Percentiles rank a stretch among this genome's conserved stretches.
phyloP scores from a whole-genome alignment of 441 rosid genomes.

The Melastoma candidum region DNA sequence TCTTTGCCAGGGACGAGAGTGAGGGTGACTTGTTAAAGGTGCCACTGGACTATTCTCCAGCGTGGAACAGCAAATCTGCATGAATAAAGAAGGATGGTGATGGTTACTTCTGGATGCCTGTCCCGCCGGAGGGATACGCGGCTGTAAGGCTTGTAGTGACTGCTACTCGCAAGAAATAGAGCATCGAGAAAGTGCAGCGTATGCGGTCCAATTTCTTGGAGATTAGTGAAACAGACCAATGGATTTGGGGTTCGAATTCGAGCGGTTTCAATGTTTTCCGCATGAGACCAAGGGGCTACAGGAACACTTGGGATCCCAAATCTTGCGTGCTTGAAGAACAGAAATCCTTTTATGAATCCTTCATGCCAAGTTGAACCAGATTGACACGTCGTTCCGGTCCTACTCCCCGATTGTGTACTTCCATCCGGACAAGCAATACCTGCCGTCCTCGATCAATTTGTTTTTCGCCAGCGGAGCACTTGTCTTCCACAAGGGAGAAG shows the following conservation, averaged over 20 bases:
- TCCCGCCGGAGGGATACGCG: slow-evolving; percentile 7
- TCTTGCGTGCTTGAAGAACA: slow-evolving; percentile 12
- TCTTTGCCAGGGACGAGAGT: too few relatives aligned
- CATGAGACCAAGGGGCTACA: background rate
- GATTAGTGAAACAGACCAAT: slow-evolving; percentile 4
- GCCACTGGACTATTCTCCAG: slow-evolving; percentile 11
- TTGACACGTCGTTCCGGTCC: background rate
- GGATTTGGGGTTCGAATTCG: slow-evolving; percentile 10
- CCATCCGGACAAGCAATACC: slow-evolving; percentile 14
- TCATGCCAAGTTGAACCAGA: slow-evolving; percentile 10
- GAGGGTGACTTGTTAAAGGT: too few relatives aligned
- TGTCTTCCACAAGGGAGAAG: slow-evolving; percentile 7
- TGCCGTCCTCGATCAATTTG: slow-evolving; percentile 12
- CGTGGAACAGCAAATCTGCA: slow-evolving; percentile 13
- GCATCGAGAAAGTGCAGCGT: slow-evolving; percentile 6
- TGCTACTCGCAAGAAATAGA: background rate
- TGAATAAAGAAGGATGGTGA: slow-evolving; percentile 3
- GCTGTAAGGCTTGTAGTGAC: slow-evolving; percentile 10
- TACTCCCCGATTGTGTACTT: slow-evolving; percentile 11
- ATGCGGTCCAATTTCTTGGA: slow-evolving; percentile 10
- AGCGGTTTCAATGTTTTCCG: slow-evolving; percentile 6
- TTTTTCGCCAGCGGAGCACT: slow-evolving; percentile 13
- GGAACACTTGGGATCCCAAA: slow-evolving; percentile 10
- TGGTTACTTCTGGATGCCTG: slow-evolving; percentile 15
- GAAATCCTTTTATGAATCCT: slow-evolving; percentile 1